Evolutionary conservation across 225 moss, liverwort and hornwort genomes (phyloP).

Genomic region (Ulota crispa): DNA sequence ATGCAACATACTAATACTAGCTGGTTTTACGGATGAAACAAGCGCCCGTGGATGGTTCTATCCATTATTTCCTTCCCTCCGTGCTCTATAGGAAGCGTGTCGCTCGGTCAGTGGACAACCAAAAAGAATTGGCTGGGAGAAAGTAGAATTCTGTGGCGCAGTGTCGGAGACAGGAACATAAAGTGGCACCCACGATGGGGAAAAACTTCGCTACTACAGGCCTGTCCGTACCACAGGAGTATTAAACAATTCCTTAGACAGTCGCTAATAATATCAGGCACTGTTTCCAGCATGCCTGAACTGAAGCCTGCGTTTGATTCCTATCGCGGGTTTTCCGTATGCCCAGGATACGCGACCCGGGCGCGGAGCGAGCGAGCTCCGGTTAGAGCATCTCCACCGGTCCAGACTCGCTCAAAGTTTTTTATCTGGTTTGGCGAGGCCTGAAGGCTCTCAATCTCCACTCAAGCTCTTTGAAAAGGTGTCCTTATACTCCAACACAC

Average conservation of each 20-base stretch:
- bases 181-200: background rate
- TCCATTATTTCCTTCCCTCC: no score
- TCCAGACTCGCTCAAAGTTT: no score
- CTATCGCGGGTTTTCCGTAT: constrained; percentile 35
- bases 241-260: constrained; percentile 17
- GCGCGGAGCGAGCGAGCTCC: background rate
- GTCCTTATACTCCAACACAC: no score
- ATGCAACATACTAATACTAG: no score
- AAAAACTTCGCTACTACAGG: background rate
- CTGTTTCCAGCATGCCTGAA: constrained; percentile 34
- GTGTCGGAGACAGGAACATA: constrained; percentile 29
- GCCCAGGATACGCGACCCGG: constrained; percentile 37
- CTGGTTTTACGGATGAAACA: no score
- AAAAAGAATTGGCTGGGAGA: background rate
- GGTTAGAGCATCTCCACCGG: no score
- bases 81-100: no score
- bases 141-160: background rate
- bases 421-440: no score
- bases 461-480: no score
- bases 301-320: constrained; percentile 32
- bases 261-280: constrained; percentile 39
- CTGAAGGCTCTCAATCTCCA: no score
- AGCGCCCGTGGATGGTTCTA: no score
- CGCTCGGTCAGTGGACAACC: no score
- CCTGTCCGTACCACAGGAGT: constrained; percentile 45